Evolutionary conservation across 768 basidiomycete species (phyloP).

Genomic region (Lentinus brumalis): DNA sequence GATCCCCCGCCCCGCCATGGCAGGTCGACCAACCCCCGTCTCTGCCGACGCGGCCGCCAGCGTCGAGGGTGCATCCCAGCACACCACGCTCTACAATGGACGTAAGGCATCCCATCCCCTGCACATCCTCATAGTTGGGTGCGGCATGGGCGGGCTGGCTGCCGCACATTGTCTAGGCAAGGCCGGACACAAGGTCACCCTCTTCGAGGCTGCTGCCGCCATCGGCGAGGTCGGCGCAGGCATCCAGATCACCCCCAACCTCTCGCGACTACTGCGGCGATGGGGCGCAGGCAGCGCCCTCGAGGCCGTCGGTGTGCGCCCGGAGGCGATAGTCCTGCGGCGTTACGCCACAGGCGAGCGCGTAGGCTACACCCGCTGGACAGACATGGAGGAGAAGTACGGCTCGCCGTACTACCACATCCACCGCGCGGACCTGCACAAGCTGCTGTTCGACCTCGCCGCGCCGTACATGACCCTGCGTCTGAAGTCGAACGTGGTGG

Average conservation of each 20-base stretch:
- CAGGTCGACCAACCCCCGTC: constrained; percentile 1
- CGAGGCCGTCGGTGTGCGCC: constrained; percentile 35
- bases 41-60: constrained; percentile 12
- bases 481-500: constrained; percentile 36
- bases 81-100: constrained; percentile 29
- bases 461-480: constrained; percentile 34
- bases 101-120: constrained; percentile 35
- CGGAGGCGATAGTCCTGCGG: constrained; percentile 41
- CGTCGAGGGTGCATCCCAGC: constrained; percentile 20
- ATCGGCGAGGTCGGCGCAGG: constrained; percentile 46
- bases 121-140: constrained; percentile 43
- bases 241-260: constrained; percentile 46
- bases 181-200: constrained; percentile 41
- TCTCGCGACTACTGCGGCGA: constrained; percentile 36
- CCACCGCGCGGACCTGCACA: constrained; percentile 47
- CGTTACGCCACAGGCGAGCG: constrained; percentile 39
- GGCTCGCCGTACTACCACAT: constrained; percentile 46
- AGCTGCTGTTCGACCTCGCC: constrained; percentile 39
- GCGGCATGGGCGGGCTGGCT: constrained; percentile 44
- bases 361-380: constrained; percentile 42
- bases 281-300: constrained; percentile 41
- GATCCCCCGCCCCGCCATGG: constrained; percentile 6
- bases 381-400: constrained; percentile 32
- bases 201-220: constrained; percentile 39
- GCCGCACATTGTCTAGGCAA: constrained; percentile 41